Evolutionary conservation across 768 basidiomycete species (phyloP).

Genomic region (Auricularia sp.): DNA sequence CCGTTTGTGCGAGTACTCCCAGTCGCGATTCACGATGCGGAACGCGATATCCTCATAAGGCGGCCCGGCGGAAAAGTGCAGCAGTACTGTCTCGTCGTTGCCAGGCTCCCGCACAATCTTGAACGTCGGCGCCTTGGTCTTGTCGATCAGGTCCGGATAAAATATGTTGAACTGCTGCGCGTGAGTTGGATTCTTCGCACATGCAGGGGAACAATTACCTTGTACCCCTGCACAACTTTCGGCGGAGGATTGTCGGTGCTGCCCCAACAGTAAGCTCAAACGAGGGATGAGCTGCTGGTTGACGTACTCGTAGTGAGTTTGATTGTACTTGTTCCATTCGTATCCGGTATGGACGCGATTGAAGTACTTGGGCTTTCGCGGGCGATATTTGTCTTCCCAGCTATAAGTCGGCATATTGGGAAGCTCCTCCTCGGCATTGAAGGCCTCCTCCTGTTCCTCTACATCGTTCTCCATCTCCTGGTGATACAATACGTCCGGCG

Average conservation of each 20-base stretch:
- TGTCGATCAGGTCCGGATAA: conserved; percentile 98
- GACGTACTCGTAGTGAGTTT: conserved; percentile 96
- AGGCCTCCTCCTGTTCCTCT: conserved; percentile 92
- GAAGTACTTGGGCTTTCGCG: conserved; percentile 95
- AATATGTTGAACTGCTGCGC: conserved; percentile 78
- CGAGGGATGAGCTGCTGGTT: not conserved
- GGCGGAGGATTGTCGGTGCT: conserved; percentile 98
- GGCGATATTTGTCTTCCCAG: conserved; percentile 98
- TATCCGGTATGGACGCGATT: conserved; percentile 98
- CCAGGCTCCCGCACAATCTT: conserved; percentile 89
- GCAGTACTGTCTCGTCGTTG: conserved; percentile 87
- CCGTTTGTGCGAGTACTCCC: conserved; percentile 98
- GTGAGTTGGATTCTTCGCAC: conserved; percentile 7
- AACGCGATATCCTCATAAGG: conserved; percentile 99
- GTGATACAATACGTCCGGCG: conserved; percentile 82
- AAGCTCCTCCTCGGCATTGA: conserved; percentile 88
- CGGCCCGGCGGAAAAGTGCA: conserved; percentile 92
- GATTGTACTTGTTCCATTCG: conserved; percentile 99
- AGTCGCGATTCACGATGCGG: conserved; percentile 92
- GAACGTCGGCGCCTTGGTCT: conserved; percentile 92
- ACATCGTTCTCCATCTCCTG: conserved; percentile 87
- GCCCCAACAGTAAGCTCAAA: conserved; percentile 6
- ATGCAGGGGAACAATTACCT: conserved; percentile 34
- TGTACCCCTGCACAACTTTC: conserved; percentile 98
- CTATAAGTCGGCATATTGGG: conserved; percentile 77